A percentile compares a stretch with the other conserved stretches of the same genome.
Conservation (phyloP, 805 yeast species). For the Nakazawaea anatomiae region DNA sequence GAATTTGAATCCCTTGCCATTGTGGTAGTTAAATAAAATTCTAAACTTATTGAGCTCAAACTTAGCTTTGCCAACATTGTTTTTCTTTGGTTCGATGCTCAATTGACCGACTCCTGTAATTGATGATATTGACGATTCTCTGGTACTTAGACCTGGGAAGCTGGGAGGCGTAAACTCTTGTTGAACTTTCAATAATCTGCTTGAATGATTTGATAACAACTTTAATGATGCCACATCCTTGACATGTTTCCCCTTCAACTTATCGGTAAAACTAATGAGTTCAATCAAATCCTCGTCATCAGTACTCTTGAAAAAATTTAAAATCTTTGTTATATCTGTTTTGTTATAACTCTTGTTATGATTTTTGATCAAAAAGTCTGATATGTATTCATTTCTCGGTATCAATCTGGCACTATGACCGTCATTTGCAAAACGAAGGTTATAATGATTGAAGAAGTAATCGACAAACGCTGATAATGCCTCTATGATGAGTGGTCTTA, state of each 20-base stretch:
- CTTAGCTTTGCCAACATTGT: background rate
- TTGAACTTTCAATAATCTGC: background rate
- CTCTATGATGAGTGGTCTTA: background rate
- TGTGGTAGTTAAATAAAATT: slow-evolving; percentile 6
- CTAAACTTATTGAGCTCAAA: slow-evolving; percentile 9
- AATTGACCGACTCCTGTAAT: slow-evolving; percentile 1
- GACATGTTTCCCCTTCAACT: slow-evolving; percentile 6
- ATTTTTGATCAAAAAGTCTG: slow-evolving; percentile 2
- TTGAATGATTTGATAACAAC: background rate
- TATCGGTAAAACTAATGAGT: slow-evolving; percentile 3
- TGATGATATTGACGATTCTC: slow-evolving; percentile 2
- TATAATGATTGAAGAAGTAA: slow-evolving; percentile 2
- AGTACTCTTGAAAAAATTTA: background rate
- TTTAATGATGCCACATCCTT: background rate
- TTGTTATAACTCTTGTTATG: background rate
- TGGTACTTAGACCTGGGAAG: background rate
- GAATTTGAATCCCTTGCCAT: slow-evolving; percentile 1
- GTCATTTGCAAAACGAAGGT: background rate
- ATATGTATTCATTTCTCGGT: slow-evolving; percentile 6
- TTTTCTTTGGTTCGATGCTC: background rate
- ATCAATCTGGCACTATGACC: background rate
- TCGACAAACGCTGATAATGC: background rate
- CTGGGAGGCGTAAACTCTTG: background rate
- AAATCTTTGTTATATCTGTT: slow-evolving; percentile 1
- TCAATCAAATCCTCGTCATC: background rate